Evolutionary conservation across 1,139 yeast species (phyloP).

Genomic region (Geotrichum fermentans): DNA sequence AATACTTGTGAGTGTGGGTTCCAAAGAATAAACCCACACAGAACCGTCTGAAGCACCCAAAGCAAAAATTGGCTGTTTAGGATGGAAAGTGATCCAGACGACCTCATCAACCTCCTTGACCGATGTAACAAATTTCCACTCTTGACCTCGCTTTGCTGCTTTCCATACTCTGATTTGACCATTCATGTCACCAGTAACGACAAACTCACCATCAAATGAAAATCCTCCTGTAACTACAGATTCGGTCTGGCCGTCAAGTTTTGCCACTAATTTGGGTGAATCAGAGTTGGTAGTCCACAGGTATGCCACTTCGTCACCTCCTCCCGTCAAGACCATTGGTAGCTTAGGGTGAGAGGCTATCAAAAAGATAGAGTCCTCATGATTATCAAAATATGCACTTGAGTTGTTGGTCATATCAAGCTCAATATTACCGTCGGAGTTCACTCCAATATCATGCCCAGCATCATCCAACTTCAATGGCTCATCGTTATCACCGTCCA

Average conservation of each 20-base stretch:
- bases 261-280: constrained; percentile 75
- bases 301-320: constrained; percentile 83
- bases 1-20: constrained; percentile 53
- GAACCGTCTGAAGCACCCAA: constrained; percentile 92
- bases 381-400: constrained; percentile 81
- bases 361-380: constrained; percentile 76
- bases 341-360: constrained; percentile 74
- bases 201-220: constrained; percentile 71
- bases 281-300: constrained; percentile 87
- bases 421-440: constrained; percentile 46
- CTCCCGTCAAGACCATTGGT: constrained; percentile 83
- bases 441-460: constrained; percentile 20
- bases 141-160: constrained; percentile 68
- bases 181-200: constrained; percentile 90
- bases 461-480: constrained; percentile 24
- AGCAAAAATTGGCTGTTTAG: constrained; percentile 70
- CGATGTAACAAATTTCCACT: constrained; percentile 68
- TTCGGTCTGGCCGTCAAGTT: constrained; percentile 75
- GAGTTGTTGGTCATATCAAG: constrained; percentile 86
- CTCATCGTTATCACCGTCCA: constrained; percentile 26
- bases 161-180: constrained; percentile 77
- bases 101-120: constrained; percentile 85
- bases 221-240: constrained; percentile 83
- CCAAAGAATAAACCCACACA: constrained; percentile 86
- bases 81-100: constrained; percentile 76